Evolutionary conservation across 2,329 filamentous ascomycete species (phyloP).

Genomic region (Microsporum canis): DNA sequence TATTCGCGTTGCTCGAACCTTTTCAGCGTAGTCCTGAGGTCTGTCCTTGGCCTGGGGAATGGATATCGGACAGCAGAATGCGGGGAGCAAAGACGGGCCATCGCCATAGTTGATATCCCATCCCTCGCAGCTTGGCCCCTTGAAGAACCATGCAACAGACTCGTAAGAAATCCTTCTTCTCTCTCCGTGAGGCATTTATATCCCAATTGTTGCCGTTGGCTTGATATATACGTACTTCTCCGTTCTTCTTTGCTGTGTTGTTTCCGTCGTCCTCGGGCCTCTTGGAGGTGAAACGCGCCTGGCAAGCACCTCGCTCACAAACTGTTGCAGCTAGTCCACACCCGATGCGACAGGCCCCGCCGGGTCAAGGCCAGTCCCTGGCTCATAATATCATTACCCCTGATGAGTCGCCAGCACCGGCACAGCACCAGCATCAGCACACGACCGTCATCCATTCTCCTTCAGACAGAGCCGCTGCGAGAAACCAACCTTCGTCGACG

Average conservation of each 20-base stretch:
- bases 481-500: slow-evolving; percentile 28
- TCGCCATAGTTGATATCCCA: background rate
- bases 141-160: slow-evolving; percentile 9
- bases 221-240: background rate
- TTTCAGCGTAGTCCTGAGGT: background rate
- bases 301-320: background rate
- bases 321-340: slow-evolving; percentile 25
- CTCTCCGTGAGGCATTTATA: background rate
- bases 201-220: slow-evolving; percentile 4
- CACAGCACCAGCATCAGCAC: slow-evolving; percentile 20
- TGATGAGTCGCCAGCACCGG: slow-evolving; percentile 27
- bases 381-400: slow-evolving; percentile 27
- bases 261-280: slow-evolving; percentile 13
- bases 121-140: background rate
- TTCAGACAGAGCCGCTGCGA: slow-evolving; percentile 28
- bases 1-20: background rate
- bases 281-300: background rate
- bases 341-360: slow-evolving; percentile 25
- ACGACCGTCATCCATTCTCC: slow-evolving; percentile 23
- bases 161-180: slow-evolving; percentile 7
- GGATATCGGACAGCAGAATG: background rate
- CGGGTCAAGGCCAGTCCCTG: slow-evolving; percentile 27
- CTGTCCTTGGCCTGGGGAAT: background rate
- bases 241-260: background rate
- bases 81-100: background rate